Evolutionary conservation across 306 rosid species (phyloP), one percentile per base, ranked within the genome.

Genomic region (Lathyrus aphaca): DNA sequence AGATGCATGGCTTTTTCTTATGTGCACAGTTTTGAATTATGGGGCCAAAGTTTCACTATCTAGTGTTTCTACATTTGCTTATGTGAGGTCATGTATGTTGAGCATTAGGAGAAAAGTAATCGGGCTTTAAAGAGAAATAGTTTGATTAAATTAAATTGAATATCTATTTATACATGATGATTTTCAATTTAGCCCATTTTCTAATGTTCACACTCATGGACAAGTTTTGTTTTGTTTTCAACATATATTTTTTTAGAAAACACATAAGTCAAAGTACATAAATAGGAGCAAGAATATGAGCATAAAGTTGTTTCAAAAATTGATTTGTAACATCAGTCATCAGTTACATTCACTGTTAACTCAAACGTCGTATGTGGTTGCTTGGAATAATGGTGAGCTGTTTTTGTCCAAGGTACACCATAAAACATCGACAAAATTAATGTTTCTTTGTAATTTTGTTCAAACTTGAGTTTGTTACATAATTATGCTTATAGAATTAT

Each of bases 61-160:
- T 74, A 15, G 19, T 59, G 64, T 50, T 77, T 55, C 77, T 56
- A 25, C 39, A 64, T 77, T 77, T 56, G 27, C 38, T 18, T 66
- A 14, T 29, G 9, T 66, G 78, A 78, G 65, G 65, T 72, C 78
- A 66, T 58, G 50, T 27, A 49, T 13, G 48, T 55, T 64, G 53
- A 64, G 45, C 77, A 53, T 58, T 10, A 4, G 0, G 27, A 18
- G n/a, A 58, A 78, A 78, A 60, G 29, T 42, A 11, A n/a, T 2
- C n/a, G 18, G 1, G 12, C 49, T 32, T 19, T 50, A 46, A 58
- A 18, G 8, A 12, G 27, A 50, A 58, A 15, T 62, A 2, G 15
- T 66, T 59, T n/a, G 3, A 5, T 55, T 0, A 3, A 12, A 25
- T 15, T 44, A 5, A 17, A 17, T 8, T 9, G 5, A 4, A 43